Evolutionary conservation across 331 rosid genomes (phyloP).

Genomic region (Quercus lobata): DNA sequence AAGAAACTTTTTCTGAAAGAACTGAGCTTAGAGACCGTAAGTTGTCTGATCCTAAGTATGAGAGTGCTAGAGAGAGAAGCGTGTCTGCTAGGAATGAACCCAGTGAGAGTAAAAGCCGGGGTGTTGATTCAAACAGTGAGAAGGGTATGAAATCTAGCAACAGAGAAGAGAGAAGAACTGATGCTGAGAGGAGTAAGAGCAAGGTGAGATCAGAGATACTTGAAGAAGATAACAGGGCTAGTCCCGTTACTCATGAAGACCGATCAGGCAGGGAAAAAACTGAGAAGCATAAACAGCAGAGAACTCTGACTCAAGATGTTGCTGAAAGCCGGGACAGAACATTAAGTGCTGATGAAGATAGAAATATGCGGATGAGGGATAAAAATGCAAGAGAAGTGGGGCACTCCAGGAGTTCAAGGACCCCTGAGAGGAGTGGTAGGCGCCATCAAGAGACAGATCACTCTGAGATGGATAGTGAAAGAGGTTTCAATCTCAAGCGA

Average conservation of each 20-base stretch:
- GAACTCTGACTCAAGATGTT: conserved; percentile 44
- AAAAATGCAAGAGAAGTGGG: conserved; percentile 50
- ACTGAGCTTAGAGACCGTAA: conserved; percentile 49
- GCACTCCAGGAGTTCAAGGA: conserved; percentile 50
- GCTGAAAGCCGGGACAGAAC: conserved; percentile 58
- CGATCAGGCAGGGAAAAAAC: conserved; percentile 46
- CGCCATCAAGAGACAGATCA: conserved; percentile 60
- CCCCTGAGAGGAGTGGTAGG: conserved; percentile 70
- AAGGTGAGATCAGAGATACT: conserved; percentile 47
- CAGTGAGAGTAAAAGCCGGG: conserved; percentile 53
- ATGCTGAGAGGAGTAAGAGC: conserved; percentile 61
- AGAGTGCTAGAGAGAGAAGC: conserved; percentile 56
- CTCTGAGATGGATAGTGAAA: conserved; percentile 56
- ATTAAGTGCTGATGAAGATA: conserved; percentile 60
- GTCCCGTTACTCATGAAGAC: conserved; percentile 50
- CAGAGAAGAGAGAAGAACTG: conserved; percentile 66
- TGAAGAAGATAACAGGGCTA: conserved; percentile 52
- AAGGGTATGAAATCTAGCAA: conserved; percentile 45
- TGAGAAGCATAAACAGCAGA: conserved; percentile 69
- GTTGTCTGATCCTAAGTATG: conserved; percentile 53
- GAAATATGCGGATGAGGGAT: conserved; percentile 46
- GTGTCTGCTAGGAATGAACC: conserved; percentile 59
- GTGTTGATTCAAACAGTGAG: conserved; percentile 46
- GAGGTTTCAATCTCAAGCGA: conserved; percentile 52
- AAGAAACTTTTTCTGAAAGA: conserved; percentile 54